Percentiles rank a stretch among this genome's conserved stretches.
Conservation (phyloP, 176 grass and related monocot species). For the Saccharum spontaneum region DNA sequence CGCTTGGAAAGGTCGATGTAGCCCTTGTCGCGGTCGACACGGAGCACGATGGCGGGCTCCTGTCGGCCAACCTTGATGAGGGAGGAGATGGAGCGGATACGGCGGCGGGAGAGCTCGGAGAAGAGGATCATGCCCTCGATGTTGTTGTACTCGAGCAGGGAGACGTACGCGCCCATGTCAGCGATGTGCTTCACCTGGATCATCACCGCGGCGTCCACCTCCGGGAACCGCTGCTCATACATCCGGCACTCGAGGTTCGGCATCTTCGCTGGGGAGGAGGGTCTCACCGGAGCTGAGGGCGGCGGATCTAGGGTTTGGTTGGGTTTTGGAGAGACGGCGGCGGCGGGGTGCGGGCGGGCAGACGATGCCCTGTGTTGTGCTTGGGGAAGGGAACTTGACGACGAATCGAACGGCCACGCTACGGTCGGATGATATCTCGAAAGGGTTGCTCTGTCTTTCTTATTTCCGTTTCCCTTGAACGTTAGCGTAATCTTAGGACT, state of each 20-base stretch:
- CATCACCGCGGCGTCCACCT: slow-evolving; percentile 95
- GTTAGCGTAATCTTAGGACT: neutral
- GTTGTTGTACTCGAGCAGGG: slow-evolving; percentile 94
- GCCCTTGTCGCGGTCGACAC: slow-evolving; percentile 91
- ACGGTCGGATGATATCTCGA: neutral
- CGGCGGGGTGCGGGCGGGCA: neutral
- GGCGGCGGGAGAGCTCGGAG: slow-evolving; percentile 92
- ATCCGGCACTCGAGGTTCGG: slow-evolving; percentile 85
- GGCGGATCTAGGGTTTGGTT: slow-evolving; percentile 49
- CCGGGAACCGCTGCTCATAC: slow-evolving; percentile 80
- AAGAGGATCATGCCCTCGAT: slow-evolving; percentile 99
- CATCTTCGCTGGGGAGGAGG: slow-evolving; percentile 24
- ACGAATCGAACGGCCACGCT: slow-evolving; percentile 17
- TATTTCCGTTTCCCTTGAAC: neutral
- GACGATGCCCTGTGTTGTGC: neutral
- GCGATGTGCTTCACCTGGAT: slow-evolving; percentile 99
- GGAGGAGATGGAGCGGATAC: slow-evolving; percentile 83
- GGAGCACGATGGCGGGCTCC: slow-evolving; percentile 95
- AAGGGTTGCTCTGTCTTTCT: too few relatives aligned
- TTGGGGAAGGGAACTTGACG: neutral
- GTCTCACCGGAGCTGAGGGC: slow-evolving; percentile 1
- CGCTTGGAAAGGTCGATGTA: slow-evolving; percentile 98
- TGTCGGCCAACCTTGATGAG: slow-evolving; percentile 98
- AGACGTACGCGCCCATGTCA: slow-evolving; percentile 93
- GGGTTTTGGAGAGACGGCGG: slow-evolving; percentile 31